Evolutionary conservation across 306 rosid genomes (phyloP).

Genomic region (Boehmeria nivea): DNA sequence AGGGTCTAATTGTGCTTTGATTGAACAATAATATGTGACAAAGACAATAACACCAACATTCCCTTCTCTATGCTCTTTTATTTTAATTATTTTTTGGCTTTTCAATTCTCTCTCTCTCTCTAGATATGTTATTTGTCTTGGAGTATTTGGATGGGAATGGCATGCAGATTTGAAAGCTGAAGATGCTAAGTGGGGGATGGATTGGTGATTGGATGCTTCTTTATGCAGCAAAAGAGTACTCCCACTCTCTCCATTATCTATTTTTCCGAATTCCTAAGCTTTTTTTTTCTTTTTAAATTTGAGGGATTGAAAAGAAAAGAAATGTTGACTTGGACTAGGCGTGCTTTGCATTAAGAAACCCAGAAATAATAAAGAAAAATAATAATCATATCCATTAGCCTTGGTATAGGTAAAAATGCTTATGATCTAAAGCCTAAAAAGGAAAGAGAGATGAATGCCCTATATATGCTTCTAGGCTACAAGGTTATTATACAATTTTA

Average conservation of each 20-base stretch:
- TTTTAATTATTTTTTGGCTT: too few species aligned
- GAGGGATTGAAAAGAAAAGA: slow-evolving; percentile 35
- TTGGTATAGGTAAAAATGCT: slow-evolving; percentile 5
- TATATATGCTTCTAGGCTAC: background rate
- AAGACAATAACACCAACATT: slow-evolving; percentile 70
- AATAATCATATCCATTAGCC: slow-evolving; percentile 32
- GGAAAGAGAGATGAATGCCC: background rate
- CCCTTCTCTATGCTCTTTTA: slow-evolving; percentile 8
- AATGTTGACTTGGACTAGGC: slow-evolving; percentile 20
- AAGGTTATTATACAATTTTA: background rate
- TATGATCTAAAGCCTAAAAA: background rate
- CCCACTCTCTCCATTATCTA: slow-evolving; percentile 28
- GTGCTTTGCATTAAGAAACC: slow-evolving; percentile 25
- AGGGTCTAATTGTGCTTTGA: slow-evolving; percentile 39
- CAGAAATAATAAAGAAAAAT: background rate
- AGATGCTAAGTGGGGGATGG: slow-evolving; percentile 31
- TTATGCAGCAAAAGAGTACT: slow-evolving; percentile 26
- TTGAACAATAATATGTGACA: slow-evolving; percentile 57
- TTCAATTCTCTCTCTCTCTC: slow-evolving; percentile 23
- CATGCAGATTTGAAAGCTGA: slow-evolving; percentile 74
- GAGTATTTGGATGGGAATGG: slow-evolving; percentile 65
- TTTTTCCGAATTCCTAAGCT: slow-evolving; percentile 23
- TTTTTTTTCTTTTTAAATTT: background rate
- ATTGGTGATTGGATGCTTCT: slow-evolving; percentile 59
- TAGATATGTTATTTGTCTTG: slow-evolving; percentile 50